These are phyloP conservation scores for Fraxinus ornus DNA, from an alignment of 305 asterid genomes.

Conservation along the genomic window DNA sequence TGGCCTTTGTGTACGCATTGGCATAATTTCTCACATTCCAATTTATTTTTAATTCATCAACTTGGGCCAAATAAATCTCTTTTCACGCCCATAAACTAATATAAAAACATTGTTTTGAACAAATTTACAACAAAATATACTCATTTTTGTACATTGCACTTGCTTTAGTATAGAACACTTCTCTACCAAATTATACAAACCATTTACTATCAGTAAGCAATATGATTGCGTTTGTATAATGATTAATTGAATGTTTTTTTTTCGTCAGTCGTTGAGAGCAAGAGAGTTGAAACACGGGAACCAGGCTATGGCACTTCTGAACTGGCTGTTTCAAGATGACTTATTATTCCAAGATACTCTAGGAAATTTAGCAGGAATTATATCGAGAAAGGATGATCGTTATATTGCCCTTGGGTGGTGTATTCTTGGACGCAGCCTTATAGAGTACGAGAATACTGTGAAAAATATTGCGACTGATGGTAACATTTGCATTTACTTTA, in stretches of 20 bases:
- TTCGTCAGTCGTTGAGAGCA: constrained; percentile 49
- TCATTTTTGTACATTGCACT: background rate
- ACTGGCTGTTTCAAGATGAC: constrained; percentile 87
- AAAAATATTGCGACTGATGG: constrained; percentile 50
- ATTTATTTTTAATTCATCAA: too few relatives aligned
- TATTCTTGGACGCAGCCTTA: constrained; percentile 63
- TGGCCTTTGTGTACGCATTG: too few relatives aligned
- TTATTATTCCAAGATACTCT: constrained; percentile 47
- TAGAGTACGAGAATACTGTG: constrained; percentile 51
- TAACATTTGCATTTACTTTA: constrained; percentile 27
- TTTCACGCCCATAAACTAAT: too few relatives aligned
- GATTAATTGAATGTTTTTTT: constrained; percentile 1
- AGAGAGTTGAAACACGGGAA: constrained; percentile 49
- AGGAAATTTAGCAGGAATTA: constrained; percentile 45
- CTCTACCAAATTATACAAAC: background rate
- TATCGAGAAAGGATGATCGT: constrained; percentile 65
- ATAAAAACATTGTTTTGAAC: too few relatives aligned
- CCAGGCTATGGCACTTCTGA: constrained; percentile 67
- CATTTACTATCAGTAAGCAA: background rate
- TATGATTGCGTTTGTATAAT: background rate
- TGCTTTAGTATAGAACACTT: background rate
- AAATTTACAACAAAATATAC: background rate
- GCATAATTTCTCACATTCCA: too few relatives aligned
- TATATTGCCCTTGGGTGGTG: constrained; percentile 88
- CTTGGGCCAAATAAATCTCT: too few relatives aligned